Conservation (phyloP, 2,329 filamentous ascomycete genomes). For the Chaetomiaceae sp. region DNA sequence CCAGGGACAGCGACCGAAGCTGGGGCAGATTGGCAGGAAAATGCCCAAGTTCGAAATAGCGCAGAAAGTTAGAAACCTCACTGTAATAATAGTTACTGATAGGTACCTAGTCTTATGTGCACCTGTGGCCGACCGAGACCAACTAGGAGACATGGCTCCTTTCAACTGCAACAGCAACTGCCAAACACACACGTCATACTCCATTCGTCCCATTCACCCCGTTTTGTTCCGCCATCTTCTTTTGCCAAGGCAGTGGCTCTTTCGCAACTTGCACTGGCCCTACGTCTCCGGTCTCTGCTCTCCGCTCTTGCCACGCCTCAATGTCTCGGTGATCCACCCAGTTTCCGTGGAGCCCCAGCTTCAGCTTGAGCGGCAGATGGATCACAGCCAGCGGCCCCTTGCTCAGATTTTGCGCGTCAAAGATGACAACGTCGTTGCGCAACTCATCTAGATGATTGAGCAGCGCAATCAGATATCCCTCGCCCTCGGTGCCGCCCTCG, state of each 20-base stretch:
- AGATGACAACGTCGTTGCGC: conserved; percentile 42
- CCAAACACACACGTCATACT: no score
- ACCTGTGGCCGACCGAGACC: no score
- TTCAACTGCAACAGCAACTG: no score
- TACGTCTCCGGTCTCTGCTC: conserved; percentile 34
- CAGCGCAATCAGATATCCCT: conserved; percentile 47
- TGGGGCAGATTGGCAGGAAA: no score
- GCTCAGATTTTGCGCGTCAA: conserved; percentile 38
- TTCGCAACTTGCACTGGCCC: conserved; percentile 28
- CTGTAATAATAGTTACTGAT: no score
- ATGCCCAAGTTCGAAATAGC: no score
- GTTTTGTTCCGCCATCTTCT: conserved; percentile 9
- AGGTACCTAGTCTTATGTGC: no score
- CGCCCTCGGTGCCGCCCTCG: conserved; percentile 40
- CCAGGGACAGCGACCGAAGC: no score
- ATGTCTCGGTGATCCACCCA: conserved; percentile 41
- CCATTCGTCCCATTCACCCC: background rate
- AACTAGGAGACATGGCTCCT: no score
- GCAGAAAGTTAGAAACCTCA: no score
- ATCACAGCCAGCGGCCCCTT: conserved; percentile 39
- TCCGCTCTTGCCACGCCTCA: conserved; percentile 38
- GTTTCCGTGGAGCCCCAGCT: conserved; percentile 41
- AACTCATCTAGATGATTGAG: conserved; percentile 43
- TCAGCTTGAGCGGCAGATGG: conserved; percentile 39
- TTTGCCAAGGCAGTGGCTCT: conserved; percentile 25